Conservation (phyloP, 1,284 basidiomycete genomes). For the Malassezia arunalokei region DNA sequence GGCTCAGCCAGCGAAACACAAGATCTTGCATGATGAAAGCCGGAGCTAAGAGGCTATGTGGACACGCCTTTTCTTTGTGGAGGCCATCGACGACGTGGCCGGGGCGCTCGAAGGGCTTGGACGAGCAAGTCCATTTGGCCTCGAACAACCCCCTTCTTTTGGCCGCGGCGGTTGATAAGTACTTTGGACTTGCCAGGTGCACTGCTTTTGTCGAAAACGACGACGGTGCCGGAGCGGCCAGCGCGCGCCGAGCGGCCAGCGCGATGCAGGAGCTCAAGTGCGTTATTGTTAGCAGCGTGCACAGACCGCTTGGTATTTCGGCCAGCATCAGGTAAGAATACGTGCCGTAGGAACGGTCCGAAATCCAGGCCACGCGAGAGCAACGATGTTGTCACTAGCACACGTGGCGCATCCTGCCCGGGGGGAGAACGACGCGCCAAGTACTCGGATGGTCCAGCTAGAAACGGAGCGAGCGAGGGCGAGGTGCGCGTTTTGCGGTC, state of each 20-base stretch:
- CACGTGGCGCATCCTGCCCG: slow-evolving; percentile 43
- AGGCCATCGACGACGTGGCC: not conserved
- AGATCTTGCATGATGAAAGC: slow-evolving; percentile 27
- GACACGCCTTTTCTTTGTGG: not conserved
- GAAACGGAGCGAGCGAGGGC: slow-evolving; percentile 11
- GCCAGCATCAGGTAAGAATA: slow-evolving; percentile 20
- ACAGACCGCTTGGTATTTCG: slow-evolving; percentile 51
- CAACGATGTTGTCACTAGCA: slow-evolving; percentile 75
- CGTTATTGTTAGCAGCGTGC: slow-evolving; percentile 69
- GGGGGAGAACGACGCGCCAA: not conserved
- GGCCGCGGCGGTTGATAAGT: slow-evolving; percentile 13
- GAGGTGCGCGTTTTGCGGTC: slow-evolving; percentile 8
- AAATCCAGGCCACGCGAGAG: slow-evolving; percentile 85
- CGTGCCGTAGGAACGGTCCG: slow-evolving; percentile 49
- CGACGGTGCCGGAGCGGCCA: slow-evolving; percentile 56
- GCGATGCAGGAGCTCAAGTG: slow-evolving; percentile 63
- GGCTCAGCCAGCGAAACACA: slow-evolving; percentile 38
- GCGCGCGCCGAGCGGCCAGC: slow-evolving; percentile 60
- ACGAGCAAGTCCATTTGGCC: slow-evolving; percentile 17
- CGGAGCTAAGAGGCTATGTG: not conserved
- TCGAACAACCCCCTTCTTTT: slow-evolving; percentile 12
- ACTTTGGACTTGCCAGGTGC: slow-evolving; percentile 16
- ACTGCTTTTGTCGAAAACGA: slow-evolving; percentile 46
- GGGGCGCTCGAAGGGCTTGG: not conserved
- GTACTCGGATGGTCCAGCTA: slow-evolving; percentile 2